Conservation (phyloP, 495 filamentous ascomycete species). For the Cairneyella variabilis region DNA sequence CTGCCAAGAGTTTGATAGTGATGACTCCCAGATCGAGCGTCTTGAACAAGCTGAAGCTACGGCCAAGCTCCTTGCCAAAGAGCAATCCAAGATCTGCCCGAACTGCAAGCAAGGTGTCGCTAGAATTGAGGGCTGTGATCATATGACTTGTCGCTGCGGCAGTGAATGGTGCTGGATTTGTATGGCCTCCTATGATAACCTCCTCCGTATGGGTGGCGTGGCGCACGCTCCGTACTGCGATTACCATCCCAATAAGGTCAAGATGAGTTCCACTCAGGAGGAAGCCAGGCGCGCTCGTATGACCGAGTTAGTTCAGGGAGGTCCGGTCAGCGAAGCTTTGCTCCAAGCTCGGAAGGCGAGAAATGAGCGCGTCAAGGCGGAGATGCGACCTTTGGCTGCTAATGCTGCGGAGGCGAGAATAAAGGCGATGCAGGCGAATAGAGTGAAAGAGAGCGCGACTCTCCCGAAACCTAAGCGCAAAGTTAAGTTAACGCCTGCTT, state of each 20-base stretch:
- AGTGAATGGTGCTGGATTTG: constrained; percentile 46
- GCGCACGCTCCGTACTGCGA: constrained; percentile 21
- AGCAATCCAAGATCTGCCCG: constrained; percentile 40
- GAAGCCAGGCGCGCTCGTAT: not conserved
- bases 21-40: constrained; percentile 25
- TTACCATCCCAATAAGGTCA: constrained; percentile 8
- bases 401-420: constrained; percentile 12
- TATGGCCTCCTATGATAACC: constrained; percentile 36
- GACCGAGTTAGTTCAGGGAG: constrained; percentile 6
- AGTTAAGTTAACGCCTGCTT: not conserved
- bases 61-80: constrained; percentile 35
- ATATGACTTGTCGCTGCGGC: constrained; percentile 43
- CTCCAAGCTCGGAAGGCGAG: not conserved
- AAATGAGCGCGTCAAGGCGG: constrained; percentile 1
- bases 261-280: not conserved
- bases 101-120: constrained; percentile 38
- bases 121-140: constrained; percentile 44
- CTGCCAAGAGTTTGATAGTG: constrained; percentile 42
- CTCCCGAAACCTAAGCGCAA: not conserved
- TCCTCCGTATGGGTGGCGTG: constrained; percentile 24
- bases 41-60: constrained; percentile 31
- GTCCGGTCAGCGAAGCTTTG: constrained; percentile 8
- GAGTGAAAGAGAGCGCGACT: not conserved
- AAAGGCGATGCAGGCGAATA: not conserved
- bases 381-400: constrained; percentile 1